phyloP scores from a whole-genome alignment of 768 basidiomycete species.

The Rhizopogon vesiculosus region DNA sequence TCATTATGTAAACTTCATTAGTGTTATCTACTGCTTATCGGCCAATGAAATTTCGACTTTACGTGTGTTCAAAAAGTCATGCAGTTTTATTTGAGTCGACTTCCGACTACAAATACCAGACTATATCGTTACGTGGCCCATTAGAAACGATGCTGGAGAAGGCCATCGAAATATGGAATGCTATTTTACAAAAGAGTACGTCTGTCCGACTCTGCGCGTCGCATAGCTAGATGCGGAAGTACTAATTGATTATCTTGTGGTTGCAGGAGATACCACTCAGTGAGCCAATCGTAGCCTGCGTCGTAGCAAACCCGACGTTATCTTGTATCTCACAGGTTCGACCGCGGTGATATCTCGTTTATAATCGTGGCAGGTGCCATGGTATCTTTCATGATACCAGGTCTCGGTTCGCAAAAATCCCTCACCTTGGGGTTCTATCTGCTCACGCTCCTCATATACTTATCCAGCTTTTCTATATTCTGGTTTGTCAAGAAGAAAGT shows the following conservation, averaged over 20 bases:
- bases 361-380: constrained; percentile 64
- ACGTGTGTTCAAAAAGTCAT: too few relatives aligned
- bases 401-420: constrained; percentile 44
- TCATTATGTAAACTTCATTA: too few relatives aligned
- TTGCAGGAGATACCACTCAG: constrained; percentile 21
- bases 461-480: constrained; percentile 66
- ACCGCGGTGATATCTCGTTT: constrained; percentile 69
- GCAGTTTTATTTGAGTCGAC: too few relatives aligned
- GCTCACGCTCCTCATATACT: not conserved
- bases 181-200: not conserved
- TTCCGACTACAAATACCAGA: not conserved
- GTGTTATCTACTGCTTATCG: too few relatives aligned
- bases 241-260: constrained; percentile 4
- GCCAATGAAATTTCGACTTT: too few relatives aligned
- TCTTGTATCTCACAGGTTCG: constrained; percentile 40
- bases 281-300: constrained; percentile 14
- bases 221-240: not conserved
- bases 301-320: constrained; percentile 3
- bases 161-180: not conserved
- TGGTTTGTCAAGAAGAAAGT: constrained; percentile 66
- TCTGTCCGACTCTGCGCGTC: not conserved
- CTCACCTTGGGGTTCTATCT: constrained; percentile 1
- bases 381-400: constrained; percentile 77
- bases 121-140: not conserved
- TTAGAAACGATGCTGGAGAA: not conserved